These are phyloP conservation scores for Lunasporangiospora selenospora DNA, from an alignment of 192 early-diverging fungal species.

Conservation along the genomic window DNA sequence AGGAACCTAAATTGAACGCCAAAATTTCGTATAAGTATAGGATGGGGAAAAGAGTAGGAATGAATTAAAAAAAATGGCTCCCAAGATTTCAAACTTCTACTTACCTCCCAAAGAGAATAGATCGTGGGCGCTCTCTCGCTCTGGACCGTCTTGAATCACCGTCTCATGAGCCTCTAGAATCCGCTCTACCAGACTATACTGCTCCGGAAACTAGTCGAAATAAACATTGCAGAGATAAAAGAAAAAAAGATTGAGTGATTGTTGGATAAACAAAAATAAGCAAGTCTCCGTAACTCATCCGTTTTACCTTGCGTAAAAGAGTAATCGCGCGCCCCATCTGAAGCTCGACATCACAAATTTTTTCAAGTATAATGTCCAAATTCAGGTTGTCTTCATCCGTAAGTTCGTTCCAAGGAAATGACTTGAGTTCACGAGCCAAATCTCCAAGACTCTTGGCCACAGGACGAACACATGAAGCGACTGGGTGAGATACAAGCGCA, in stretches of 20 bases:
- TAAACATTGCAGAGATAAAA: conserved; percentile 2
- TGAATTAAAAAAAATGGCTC: not conserved
- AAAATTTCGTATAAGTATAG: too few species aligned
- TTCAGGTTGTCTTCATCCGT: conserved; percentile 27
- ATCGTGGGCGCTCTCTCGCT: conserved; percentile 62
- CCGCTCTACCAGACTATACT: conserved; percentile 61
- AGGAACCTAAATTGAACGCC: conserved; percentile 22
- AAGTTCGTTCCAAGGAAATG: conserved; percentile 58
- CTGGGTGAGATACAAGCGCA: conserved; percentile 66
- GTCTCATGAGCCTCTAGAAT: conserved; percentile 53
- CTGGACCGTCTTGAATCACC: conserved; percentile 53
- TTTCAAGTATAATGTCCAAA: conserved; percentile 43
- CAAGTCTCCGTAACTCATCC: not conserved
- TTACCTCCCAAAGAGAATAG: conserved; percentile 63
- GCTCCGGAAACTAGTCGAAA: conserved; percentile 67
- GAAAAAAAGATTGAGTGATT: not conserved
- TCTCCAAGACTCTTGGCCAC: conserved; percentile 47
- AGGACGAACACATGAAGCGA: conserved; percentile 50
- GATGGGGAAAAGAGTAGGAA: too few species aligned
- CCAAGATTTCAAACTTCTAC: not conserved
- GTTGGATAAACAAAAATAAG: not conserved
- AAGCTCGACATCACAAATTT: conserved; percentile 51
- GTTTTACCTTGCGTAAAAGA: conserved; percentile 59
- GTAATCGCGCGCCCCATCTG: conserved; percentile 59
- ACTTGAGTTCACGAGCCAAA: conserved; percentile 35